Conservation (phyloP, 805 yeast genomes). For the Nakazawaea wickerhamii region DNA sequence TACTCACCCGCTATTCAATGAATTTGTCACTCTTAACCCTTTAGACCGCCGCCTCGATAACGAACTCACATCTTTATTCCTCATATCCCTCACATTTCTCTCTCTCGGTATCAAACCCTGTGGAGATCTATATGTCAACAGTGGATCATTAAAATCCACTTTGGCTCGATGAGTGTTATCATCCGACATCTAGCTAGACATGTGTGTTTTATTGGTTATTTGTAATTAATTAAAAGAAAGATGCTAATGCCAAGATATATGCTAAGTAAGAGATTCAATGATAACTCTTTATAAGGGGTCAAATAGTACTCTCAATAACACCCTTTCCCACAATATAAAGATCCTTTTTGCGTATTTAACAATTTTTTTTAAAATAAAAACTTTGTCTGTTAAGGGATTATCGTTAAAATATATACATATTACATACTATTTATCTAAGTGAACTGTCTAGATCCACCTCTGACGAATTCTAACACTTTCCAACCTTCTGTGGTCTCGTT, state of each 20-base stretch:
- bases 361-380: too few relatives aligned
- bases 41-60: not conserved
- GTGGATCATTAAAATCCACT: constrained; percentile 5
- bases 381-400: too few relatives aligned
- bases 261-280: too few relatives aligned
- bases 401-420: too few relatives aligned
- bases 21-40: constrained; percentile 4
- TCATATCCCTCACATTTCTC: not conserved
- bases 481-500: constrained; percentile 94
- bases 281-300: too few relatives aligned
- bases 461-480: constrained; percentile 90
- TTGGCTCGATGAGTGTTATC: constrained; percentile 1
- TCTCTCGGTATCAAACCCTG: not conserved
- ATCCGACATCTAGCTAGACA: not conserved
- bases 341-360: too few relatives aligned
- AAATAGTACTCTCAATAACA: too few relatives aligned
- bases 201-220: too few relatives aligned
- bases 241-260: too few relatives aligned
- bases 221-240: too few relatives aligned
- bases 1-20: constrained; percentile 6
- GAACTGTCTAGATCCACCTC: constrained; percentile 88
- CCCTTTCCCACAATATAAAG: too few relatives aligned
- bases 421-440: too few relatives aligned
- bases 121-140: not conserved
- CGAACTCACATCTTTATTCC: not conserved